phyloP scores from a whole-genome alignment of 495 filamentous ascomycete genomes.

The Astrothelium macrocarpum region DNA sequence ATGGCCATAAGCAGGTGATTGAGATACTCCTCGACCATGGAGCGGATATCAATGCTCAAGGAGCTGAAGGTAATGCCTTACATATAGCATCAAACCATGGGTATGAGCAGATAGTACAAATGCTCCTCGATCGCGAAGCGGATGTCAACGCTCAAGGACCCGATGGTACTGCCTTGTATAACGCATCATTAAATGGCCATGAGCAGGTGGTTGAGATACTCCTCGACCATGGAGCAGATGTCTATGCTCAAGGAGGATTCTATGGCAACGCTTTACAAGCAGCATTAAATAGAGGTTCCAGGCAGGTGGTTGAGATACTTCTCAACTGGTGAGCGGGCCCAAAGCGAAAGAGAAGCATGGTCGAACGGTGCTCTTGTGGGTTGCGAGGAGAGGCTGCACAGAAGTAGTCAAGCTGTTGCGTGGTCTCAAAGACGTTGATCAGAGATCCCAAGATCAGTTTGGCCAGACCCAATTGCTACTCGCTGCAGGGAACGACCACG shows the following conservation, averaged over 20 bases:
- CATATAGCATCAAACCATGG: constrained; percentile 12
- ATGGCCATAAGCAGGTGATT: constrained; percentile 8
- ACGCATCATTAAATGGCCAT: constrained; percentile 5
- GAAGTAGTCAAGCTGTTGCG: not conserved
- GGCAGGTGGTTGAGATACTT: constrained; percentile 4
- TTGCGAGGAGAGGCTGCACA: not conserved
- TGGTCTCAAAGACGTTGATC: not conserved
- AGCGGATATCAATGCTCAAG: no score
- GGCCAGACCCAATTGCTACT: not conserved
- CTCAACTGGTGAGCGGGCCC: constrained; percentile 6
- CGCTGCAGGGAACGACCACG: not conserved
- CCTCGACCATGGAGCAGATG: constrained; percentile 11
- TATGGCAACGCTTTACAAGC: constrained; percentile 10
- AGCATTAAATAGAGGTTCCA: not conserved
- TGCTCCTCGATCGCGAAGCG: constrained; percentile 16
- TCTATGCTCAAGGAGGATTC: constrained; percentile 5
- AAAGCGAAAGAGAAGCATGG: not conserved
- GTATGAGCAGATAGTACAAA: constrained; percentile 12
- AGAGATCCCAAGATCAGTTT: not conserved
- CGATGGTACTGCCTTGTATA: constrained; percentile 8
- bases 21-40: constrained; percentile 10
- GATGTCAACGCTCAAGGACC: constrained; percentile 10
- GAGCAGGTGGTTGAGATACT: constrained; percentile 6
- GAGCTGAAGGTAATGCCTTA: constrained; percentile 10
- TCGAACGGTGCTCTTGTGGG: not conserved